A percentile compares a stretch with the other conserved stretches of the same genome.
These are phyloP conservation scores for Actinomucor elegans DNA, from an alignment of 371 early-diverging fungal species.

Conservation along the genomic window DNA sequence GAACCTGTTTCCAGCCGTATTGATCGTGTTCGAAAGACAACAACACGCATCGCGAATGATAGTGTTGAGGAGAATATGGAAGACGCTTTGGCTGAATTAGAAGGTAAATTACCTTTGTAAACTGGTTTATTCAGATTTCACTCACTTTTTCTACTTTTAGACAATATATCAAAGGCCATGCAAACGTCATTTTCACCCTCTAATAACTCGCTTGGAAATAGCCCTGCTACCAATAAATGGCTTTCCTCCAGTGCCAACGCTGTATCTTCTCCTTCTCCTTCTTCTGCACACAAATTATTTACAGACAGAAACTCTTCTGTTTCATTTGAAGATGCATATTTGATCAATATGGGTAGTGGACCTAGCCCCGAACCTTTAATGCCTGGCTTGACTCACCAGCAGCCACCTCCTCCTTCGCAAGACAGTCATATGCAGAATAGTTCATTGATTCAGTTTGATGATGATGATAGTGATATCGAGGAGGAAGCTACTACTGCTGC, in stretches of 20 bases:
- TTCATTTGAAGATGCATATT: conserved; percentile 64
- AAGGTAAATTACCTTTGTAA: no score
- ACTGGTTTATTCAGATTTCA: no score
- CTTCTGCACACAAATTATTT: conserved; percentile 3
- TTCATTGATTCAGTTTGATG: conserved; percentile 45
- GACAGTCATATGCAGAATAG: conserved; percentile 23
- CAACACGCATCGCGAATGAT: conserved; percentile 27
- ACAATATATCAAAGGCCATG: conserved; percentile 54
- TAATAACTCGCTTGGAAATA: conserved; percentile 26
- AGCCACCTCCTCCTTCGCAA: conserved; percentile 12
- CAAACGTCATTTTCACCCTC: conserved; percentile 45
- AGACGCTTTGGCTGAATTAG: conserved; percentile 49
- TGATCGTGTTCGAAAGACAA: conserved; percentile 43
- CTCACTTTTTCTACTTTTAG: no score
- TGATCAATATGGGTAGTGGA: conserved; percentile 57
- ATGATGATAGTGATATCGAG: background rate
- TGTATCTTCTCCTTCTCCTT: conserved; percentile 14
- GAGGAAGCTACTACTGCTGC: background rate
- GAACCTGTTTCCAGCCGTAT: conserved; percentile 50
- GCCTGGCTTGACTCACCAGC: background rate
- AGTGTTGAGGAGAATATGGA: conserved; percentile 43
- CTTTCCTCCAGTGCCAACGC: conserved; percentile 38
- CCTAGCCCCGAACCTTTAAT: conserved; percentile 34
- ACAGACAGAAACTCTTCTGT: conserved; percentile 36
- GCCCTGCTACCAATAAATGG: conserved; percentile 37